Percentiles rank a stretch among this genome's conserved stretches.
These are phyloP conservation scores for Nakaseomyces uthaithaninus DNA, from an alignment of 1,139 yeast genomes.

Conservation along the genomic window DNA sequence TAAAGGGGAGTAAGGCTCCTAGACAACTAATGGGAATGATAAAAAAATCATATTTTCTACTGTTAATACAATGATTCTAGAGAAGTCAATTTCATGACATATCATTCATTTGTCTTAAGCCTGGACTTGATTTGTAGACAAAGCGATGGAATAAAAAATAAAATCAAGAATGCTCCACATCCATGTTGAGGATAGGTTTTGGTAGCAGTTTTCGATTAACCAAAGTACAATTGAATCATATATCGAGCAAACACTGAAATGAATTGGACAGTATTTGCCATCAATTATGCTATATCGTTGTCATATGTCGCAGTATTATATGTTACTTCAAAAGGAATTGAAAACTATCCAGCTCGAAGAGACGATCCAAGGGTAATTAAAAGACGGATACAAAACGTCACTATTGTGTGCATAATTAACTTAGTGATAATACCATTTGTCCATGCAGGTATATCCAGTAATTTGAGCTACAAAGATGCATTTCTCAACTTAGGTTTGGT, in stretches of 20 bases:
- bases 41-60: no score
- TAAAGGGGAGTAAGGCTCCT: no score
- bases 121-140: no score
- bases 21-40: no score
- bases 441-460: constrained; percentile 10
- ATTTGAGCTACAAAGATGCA: constrained; percentile 7
- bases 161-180: no score
- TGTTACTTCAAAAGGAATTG: constrained; percentile 14
- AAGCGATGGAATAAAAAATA: no score
- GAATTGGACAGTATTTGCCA: constrained; percentile 1
- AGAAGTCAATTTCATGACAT: no score
- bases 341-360: constrained; percentile 31
- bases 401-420: constrained; percentile 23
- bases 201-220: no score
- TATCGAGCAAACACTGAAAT: not conserved
- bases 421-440: constrained; percentile 29
- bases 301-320: constrained; percentile 27
- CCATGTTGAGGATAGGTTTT: no score
- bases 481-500: constrained; percentile 27
- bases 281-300: constrained; percentile 14
- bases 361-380: constrained; percentile 41
- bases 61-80: no score
- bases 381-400: constrained; percentile 32
- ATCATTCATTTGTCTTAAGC: no score
- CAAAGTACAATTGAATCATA: no score